Base-by-base conservation (phyloP, 2,329 filamentous ascomycete species). In the Colletotrichum abscissum region DNA sequence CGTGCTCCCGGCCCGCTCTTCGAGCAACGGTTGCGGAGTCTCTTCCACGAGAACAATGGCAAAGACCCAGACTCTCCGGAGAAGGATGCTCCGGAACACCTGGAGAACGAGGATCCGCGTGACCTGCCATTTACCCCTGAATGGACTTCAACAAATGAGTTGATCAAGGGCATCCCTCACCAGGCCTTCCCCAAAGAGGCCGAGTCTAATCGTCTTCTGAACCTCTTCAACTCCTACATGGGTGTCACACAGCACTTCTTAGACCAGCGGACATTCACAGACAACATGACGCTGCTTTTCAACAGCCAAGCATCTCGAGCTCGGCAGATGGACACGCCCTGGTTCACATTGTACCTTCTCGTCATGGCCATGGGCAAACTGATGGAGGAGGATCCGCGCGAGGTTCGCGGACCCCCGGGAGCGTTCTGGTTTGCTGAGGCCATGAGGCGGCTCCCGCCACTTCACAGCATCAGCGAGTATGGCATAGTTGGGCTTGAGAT, bases 361-460 rank as follows among this genome's bases (percentile, higher is more conserved):
- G 77, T 80, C 4, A 79, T 80, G 78, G 78, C 79, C 6, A 77
- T 80, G 59, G 79, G 76, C 1, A 80, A 77, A 74, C 73, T 79
- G 33, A 78, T 80, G 28, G 76, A 76, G 1, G 76, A 73, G 9
- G 68, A 75, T 0, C 78, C 75, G 19, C 72, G 75, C 19, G 70
- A 73, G 8, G 70, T 70, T 8, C 69, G 64, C 2, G 76, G 73
- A 1, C 76, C 76, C 0, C 78, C 76, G 1, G 79, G 79, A 7
- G 77, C 76, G 1, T 73, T 67, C 3, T 80, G 76, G 33, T 80
- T 80, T 38, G 77, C 77, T 0, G 77, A 80, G 33, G 78, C 78
- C 1, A 77, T 79, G 73, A 67, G 74, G 7, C 66, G 75, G 1
- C 75, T 80, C 1, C 79, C 79, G 0, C 78, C 77, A 1, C 74